Percentiles rank a stretch among this genome's conserved stretches.
These are phyloP conservation scores for Aspergillus egyptiacus DNA, from an alignment of 495 filamentous ascomycete species.

Conservation along the genomic window DNA sequence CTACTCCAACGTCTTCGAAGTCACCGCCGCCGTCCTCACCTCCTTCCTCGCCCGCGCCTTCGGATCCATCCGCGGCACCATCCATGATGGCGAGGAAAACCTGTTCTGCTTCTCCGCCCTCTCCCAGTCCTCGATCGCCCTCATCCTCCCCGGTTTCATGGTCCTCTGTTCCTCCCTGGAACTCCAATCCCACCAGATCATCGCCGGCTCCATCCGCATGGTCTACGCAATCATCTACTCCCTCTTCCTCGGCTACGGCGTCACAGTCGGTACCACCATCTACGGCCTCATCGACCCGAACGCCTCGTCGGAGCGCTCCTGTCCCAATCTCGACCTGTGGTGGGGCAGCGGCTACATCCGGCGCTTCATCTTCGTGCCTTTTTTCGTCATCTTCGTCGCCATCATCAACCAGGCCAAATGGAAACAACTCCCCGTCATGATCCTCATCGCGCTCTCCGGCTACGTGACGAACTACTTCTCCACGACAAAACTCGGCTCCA, in stretches of 20 bases:
- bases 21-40: constrained; percentile 75
- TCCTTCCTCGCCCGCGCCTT: constrained; percentile 83
- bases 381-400: constrained; percentile 74
- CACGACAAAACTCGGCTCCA: constrained; percentile 59
- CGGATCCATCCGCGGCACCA: constrained; percentile 56
- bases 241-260: constrained; percentile 88
- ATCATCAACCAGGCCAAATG: constrained; percentile 87
- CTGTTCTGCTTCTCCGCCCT: constrained; percentile 89
- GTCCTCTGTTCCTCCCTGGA: constrained; percentile 80
- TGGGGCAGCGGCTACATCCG: constrained; percentile 35
- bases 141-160: constrained; percentile 87
- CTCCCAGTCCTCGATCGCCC: constrained; percentile 82
- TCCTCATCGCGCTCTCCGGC: constrained; percentile 72
- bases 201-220: constrained; percentile 90
- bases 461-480: constrained; percentile 83
- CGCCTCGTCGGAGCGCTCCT: constrained; percentile 65
- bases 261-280: constrained; percentile 85
- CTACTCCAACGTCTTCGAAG: constrained; percentile 82
- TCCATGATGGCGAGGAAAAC: constrained; percentile 48
- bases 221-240: constrained; percentile 95
- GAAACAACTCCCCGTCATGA: constrained; percentile 84
- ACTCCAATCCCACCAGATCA: constrained; percentile 78
- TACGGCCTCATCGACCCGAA: constrained; percentile 76
- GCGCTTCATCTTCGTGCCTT: constrained; percentile 59
- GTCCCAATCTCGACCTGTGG: constrained; percentile 50